Conservation (phyloP, 352 stramenopile genomes). For the Phytophthora podocarpi region DNA sequence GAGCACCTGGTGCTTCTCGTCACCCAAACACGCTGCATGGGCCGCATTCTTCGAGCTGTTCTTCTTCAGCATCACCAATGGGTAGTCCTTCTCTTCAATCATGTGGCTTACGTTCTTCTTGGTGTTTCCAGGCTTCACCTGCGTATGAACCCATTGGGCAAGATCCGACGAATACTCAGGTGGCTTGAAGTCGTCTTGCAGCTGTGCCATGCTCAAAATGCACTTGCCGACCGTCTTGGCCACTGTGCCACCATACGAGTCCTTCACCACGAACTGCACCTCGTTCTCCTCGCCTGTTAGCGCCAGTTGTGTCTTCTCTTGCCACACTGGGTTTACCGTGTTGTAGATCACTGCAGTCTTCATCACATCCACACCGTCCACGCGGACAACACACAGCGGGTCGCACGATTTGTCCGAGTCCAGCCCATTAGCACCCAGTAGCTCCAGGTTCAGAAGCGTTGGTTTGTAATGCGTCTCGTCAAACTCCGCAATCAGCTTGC, state of each 20-base stretch:
- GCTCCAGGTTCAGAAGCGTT: conserved; percentile 63
- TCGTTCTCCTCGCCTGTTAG: conserved; percentile 59
- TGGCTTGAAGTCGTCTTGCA: conserved; percentile 81
- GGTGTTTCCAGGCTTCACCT: conserved; percentile 74
- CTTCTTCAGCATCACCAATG: conserved; percentile 66
- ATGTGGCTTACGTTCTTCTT: conserved; percentile 86
- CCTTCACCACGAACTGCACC: conserved; percentile 83
- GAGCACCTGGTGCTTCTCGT: conserved; percentile 72
- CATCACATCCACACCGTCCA: conserved; percentile 74
- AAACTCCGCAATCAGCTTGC: conserved; percentile 68
- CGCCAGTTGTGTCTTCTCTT: conserved; percentile 71
- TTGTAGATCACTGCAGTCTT: conserved; percentile 85
- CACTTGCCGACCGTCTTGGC: conserved; percentile 83
- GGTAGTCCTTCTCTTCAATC: conserved; percentile 81
- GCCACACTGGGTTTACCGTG: conserved; percentile 83
- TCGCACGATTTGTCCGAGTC: conserved; percentile 81
- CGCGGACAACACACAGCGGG: conserved; percentile 71
- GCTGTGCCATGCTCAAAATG: conserved; percentile 69
- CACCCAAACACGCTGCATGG: conserved; percentile 39
- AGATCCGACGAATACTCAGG: conserved; percentile 76
- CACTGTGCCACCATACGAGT: conserved; percentile 81
- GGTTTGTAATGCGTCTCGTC: conserved; percentile 67
- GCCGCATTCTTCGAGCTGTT: conserved; percentile 43
- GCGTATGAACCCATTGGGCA: conserved; percentile 80
- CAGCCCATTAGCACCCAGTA: conserved; percentile 74